These are phyloP conservation scores for Nemania serpens DNA, from an alignment of 2,329 filamentous ascomycete genomes.

Conservation along the genomic window DNA sequence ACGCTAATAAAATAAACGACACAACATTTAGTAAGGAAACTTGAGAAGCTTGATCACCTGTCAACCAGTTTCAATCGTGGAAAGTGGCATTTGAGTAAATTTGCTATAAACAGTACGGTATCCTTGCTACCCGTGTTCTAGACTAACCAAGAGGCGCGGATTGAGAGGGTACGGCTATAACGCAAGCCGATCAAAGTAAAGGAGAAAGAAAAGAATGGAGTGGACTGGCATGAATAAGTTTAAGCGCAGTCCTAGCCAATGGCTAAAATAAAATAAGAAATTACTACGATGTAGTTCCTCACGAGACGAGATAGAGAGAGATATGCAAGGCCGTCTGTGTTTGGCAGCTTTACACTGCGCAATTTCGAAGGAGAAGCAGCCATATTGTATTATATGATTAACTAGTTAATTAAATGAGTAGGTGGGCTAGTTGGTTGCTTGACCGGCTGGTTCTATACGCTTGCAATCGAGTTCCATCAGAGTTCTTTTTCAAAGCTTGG, in stretches of 20 bases:
- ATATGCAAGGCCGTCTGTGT: not conserved
- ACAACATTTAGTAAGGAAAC: constrained; percentile 17
- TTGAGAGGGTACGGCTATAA: no score
- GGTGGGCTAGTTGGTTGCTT: not conserved
- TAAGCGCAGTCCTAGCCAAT: not conserved
- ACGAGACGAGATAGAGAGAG: no score
- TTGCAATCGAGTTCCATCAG: not conserved
- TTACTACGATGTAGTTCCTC: no score
- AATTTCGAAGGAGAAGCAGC: not conserved
- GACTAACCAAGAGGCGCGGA: not conserved
- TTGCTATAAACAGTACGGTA: no score
- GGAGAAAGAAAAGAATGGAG: not conserved
- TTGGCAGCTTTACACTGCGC: no score
- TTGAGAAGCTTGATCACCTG: not conserved
- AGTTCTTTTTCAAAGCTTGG: not conserved
- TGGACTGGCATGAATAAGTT: not conserved
- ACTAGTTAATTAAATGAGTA: no score
- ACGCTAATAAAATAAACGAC: constrained; percentile 25
- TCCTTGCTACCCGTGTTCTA: not conserved
- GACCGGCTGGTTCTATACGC: not conserved
- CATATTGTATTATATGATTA: not conserved
- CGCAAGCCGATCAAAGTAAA: no score
- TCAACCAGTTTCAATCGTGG: not conserved
- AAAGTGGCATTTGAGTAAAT: not conserved
- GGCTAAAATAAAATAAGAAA: not conserved